phyloP scores from a whole-genome alignment of 495 filamentous ascomycete genomes.

The Aspergillus bertholletiae region DNA sequence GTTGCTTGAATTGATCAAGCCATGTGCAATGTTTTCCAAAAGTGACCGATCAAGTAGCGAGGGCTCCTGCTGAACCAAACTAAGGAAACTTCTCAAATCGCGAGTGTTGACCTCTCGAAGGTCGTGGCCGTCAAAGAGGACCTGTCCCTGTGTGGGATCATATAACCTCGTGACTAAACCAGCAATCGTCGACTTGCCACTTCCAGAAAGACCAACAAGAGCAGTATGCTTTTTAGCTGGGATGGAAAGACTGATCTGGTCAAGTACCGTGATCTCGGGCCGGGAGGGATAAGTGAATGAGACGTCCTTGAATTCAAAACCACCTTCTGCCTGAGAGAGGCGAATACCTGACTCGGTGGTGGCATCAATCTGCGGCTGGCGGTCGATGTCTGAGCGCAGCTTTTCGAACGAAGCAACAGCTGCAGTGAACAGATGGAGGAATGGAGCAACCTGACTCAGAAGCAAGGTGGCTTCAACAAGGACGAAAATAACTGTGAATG shows the following conservation, averaged over 20 bases:
- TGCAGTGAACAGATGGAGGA: constrained; percentile 56
- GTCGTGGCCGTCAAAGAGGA: constrained; percentile 49
- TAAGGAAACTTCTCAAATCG: constrained; percentile 53
- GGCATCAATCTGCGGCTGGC: constrained; percentile 47
- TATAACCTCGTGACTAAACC: constrained; percentile 53
- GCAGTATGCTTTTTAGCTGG: constrained; percentile 57
- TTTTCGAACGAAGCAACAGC: constrained; percentile 52
- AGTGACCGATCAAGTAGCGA: constrained; percentile 60
- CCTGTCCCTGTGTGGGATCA: constrained; percentile 33
- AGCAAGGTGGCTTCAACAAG: constrained; percentile 62
- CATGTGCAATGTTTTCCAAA: constrained; percentile 65
- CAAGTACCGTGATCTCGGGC: constrained; percentile 49
- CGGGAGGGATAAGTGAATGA: constrained; percentile 60
- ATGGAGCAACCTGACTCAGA: constrained; percentile 59
- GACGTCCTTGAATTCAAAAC: constrained; percentile 49
- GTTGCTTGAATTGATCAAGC: constrained; percentile 61
- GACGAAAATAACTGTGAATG: constrained; percentile 64
- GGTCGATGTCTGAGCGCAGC: constrained; percentile 47
- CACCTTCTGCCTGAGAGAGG: constrained; percentile 24
- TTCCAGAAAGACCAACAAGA: constrained; percentile 66
- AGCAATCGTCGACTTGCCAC: constrained; percentile 65
- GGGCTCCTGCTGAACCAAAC: constrained; percentile 65
- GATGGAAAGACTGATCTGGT: constrained; percentile 46
- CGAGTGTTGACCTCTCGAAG: constrained; percentile 53
- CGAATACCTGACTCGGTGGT: constrained; percentile 32